These are phyloP conservation scores for Talaromyces trachyspermus DNA, from an alignment of 495 filamentous ascomycete species.

Conservation along the genomic window DNA sequence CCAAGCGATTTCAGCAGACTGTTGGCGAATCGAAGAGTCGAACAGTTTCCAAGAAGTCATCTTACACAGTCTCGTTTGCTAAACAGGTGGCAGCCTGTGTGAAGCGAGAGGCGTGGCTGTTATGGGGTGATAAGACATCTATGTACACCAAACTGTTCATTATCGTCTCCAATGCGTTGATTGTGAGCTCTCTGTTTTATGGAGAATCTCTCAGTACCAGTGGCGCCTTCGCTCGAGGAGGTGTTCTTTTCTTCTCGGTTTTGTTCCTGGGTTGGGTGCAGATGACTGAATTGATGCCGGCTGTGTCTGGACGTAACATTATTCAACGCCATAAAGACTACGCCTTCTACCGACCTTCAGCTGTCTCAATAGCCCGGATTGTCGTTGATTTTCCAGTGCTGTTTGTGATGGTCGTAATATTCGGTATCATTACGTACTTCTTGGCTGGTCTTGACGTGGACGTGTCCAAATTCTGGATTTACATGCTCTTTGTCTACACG, in stretches of 20 bases:
- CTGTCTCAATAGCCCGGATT: conserved; percentile 60
- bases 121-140: conserved; percentile 63
- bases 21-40: conserved; percentile 64
- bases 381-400: conserved; percentile 63
- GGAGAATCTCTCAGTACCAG: conserved; percentile 53
- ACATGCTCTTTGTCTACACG: conserved; percentile 62
- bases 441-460: conserved; percentile 56
- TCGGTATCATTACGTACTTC: conserved; percentile 63
- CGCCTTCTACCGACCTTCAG: conserved; percentile 73
- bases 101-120: conserved; percentile 68
- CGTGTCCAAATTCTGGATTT: conserved; percentile 67
- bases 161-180: conserved; percentile 64
- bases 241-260: conserved; percentile 66
- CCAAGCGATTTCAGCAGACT: conserved; percentile 59
- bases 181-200: conserved; percentile 69
- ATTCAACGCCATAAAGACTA: conserved; percentile 61
- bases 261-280: conserved; percentile 72
- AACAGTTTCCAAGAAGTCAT: conserved; percentile 59
- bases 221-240: conserved; percentile 62
- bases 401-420: conserved; percentile 54
- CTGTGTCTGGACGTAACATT: conserved; percentile 56
- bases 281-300: conserved; percentile 62
- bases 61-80: conserved; percentile 62
- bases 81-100: conserved; percentile 65
- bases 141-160: conserved; percentile 75